Percentiles rank a stretch among this genome's conserved stretches.
Evolutionary conservation across 164 flowering plant genomes (phyloP).

Genomic region (Vitis vinifera): DNA sequence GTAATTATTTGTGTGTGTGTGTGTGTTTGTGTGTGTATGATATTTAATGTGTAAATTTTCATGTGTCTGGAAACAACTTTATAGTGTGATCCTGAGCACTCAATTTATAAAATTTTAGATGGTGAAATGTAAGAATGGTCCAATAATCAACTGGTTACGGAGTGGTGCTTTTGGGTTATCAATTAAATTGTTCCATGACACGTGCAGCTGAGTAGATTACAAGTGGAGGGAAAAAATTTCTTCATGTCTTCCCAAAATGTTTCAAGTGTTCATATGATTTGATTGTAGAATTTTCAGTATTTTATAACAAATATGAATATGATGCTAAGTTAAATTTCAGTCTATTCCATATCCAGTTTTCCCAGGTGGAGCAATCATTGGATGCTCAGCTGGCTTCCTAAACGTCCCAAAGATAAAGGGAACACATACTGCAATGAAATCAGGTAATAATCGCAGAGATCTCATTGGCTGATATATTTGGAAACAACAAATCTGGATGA

Average conservation of each 20-base stretch:
- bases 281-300: not conserved
- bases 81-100: not conserved
- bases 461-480: not conserved
- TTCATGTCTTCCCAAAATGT: no score
- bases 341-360: conserved; percentile 97
- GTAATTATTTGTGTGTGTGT: no score
- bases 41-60: no score
- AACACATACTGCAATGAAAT: conserved; percentile 97
- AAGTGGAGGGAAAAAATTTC: not conserved
- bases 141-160: no score
- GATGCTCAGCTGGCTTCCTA: conserved; percentile 97
- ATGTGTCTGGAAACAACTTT: no score
- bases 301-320: conserved; percentile 29
- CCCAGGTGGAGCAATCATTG: conserved; percentile 97
- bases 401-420: conserved; percentile 98
- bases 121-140: no score
- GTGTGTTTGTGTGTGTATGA: no score
- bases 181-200: conserved; percentile 1
- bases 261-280: not conserved
- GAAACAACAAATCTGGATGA: not conserved
- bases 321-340: conserved; percentile 72
- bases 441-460: conserved; percentile 45
- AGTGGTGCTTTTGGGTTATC: not conserved
- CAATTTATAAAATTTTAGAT: not conserved
- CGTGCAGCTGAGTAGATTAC: not conserved